Evolutionary conservation across 1,284 basidiomycete species (phyloP).

Genomic region (Cystobasidiaceae sp.): DNA sequence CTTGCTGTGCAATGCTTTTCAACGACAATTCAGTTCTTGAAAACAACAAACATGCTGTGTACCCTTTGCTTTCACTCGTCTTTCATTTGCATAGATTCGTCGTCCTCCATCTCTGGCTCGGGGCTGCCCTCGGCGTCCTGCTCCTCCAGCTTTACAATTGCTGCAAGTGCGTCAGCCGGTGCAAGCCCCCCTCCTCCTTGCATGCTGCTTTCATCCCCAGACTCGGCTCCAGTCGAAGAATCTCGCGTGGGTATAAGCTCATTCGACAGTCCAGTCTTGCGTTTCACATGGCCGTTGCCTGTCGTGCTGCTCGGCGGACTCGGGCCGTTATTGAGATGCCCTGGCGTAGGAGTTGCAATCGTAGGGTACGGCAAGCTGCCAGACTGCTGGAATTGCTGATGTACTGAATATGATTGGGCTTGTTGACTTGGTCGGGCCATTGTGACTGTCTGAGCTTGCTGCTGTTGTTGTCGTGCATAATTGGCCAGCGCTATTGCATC

Average conservation of each 20-base stretch:
- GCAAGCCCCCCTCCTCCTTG: no score
- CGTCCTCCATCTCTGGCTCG: background rate
- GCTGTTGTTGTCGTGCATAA: background rate
- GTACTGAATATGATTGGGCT: background rate
- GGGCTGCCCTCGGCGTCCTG: constrained; percentile 56
- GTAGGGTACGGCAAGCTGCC: background rate
- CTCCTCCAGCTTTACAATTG: constrained; percentile 36
- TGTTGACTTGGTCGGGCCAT: background rate
- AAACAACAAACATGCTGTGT: background rate
- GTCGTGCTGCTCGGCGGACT: background rate
- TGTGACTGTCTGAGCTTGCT: background rate
- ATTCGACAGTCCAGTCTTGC: constrained; percentile 15
- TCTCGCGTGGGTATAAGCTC: constrained; percentile 14
- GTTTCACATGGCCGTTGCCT: background rate
- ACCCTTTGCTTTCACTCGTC: background rate
- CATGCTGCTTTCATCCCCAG: background rate
- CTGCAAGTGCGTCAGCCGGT: background rate
- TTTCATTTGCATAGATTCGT: no score
- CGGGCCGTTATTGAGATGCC: no score
- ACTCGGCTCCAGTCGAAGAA: background rate
- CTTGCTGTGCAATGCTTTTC: no score
- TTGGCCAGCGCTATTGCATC: constrained; percentile 2
- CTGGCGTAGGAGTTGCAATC: no score
- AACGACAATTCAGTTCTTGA: no score
- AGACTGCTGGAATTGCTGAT: background rate